Percentiles rank a stretch among this genome's conserved stretches.
These are phyloP conservation scores for Stephanodiscus minutulus DNA, from an alignment of 108 stramenopile genomes.

Conservation along the genomic window DNA sequence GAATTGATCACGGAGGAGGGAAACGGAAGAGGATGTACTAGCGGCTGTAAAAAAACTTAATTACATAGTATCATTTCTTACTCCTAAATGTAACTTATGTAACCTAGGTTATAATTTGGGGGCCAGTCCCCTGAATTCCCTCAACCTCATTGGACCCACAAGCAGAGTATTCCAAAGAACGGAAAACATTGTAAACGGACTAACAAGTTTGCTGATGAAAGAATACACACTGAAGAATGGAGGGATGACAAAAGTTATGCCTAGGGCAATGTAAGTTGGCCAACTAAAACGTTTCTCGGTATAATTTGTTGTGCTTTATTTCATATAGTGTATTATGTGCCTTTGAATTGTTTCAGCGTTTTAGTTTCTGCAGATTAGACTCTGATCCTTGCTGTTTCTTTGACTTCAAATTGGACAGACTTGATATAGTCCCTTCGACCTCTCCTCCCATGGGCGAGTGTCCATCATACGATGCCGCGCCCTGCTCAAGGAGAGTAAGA, in stretches of 20 bases:
- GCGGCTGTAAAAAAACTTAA: too few species aligned
- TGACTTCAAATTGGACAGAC: constrained; percentile 40
- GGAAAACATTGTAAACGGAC: too few species aligned
- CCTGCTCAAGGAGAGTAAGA: constrained; percentile 43
- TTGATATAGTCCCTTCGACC: constrained; percentile 41
- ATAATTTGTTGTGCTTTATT: background rate
- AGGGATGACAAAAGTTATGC: background rate
- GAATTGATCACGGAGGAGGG: too few species aligned
- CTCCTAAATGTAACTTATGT: too few species aligned
- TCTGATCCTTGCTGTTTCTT: constrained; percentile 28
- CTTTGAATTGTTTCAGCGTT: background rate
- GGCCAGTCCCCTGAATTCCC: too few species aligned
- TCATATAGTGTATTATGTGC: background rate
- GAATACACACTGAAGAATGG: background rate
- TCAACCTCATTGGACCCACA: too few species aligned
- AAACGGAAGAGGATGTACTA: too few species aligned
- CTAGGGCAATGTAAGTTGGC: background rate
- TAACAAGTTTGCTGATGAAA: too few species aligned
- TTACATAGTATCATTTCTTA: too few species aligned
- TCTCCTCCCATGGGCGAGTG: constrained; percentile 51
- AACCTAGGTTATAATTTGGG: too few species aligned
- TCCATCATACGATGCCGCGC: constrained; percentile 52
- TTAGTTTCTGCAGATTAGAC: constrained; percentile 1
- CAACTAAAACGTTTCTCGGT: background rate
- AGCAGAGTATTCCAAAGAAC: too few species aligned